Base-by-base conservation (phyloP, 306 rosid genomes). In the Dryas alaskensis region DNA sequence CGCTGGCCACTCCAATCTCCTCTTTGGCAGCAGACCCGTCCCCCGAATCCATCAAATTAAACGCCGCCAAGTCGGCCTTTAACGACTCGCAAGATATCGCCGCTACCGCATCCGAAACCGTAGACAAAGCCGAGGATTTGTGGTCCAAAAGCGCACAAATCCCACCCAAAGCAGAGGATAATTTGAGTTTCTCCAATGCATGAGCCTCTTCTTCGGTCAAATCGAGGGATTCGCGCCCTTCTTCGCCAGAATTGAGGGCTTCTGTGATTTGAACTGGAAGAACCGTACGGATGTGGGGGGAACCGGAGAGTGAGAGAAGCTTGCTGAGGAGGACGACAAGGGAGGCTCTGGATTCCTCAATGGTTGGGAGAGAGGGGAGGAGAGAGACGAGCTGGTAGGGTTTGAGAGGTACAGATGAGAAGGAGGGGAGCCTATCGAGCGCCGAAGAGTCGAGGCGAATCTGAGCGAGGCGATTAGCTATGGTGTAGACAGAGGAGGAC, bases 41-140 rank as follows among this genome's bases (percentile, higher is more conserved):
- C 1, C 99, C 98, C 2, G 92, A 85, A 82, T 91, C 98, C 73
- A 84, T 70, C 82, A 84, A 71, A 76, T 74, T 83, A 60, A 94
- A 87, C 10, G 84, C 89, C 7, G 82, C 22, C 3, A 87, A 81
- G 48, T 92, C 92, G 1, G 99, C 95, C 60, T 77, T 89, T 62
- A 76, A 74, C 2, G 95, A 92, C 84, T 94, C 96, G 76, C 99
- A 94, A 2, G 99, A 88, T 4, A 94, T 54, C 22, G 92, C 92
- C 0, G 95, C 92, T 0, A 88, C 89, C 11, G 86, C 83, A 42
- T 92, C 96, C 0, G 78, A 72, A 42, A 94, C 31, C 1, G 81
- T 74, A 3, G 88, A 80, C 7, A 94, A 54, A 4, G 85, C 88
- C 42, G 92, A 44, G 0, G 86, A 75, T n/a, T 78, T 82, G 72